These are phyloP conservation scores for Retiboletus flavoniger DNA, from an alignment of 1,284 basidiomycete genomes.

Conservation along the genomic window DNA sequence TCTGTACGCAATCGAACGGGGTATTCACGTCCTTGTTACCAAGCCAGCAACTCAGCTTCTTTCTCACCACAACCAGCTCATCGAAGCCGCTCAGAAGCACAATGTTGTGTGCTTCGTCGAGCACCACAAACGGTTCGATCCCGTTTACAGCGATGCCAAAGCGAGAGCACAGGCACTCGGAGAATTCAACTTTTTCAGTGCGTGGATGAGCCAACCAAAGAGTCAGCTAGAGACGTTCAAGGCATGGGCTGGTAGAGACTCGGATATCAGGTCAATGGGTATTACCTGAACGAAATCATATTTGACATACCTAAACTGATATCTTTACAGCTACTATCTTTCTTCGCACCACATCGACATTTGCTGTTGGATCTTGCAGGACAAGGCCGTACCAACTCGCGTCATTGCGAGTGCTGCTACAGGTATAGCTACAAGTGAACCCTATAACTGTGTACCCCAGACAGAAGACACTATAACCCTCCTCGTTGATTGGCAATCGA, in stretches of 20 bases:
- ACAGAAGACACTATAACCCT: conserved; percentile 96
- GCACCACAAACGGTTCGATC: conserved; percentile 88
- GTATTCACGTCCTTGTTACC: conserved; percentile 86
- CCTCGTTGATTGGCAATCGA: conserved; percentile 88
- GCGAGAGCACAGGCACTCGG: conserved; percentile 75
- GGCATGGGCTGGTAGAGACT: conserved; percentile 92
- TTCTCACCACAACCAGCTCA: conserved; percentile 76
- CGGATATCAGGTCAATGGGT: conserved; percentile 71
- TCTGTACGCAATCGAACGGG: conserved; percentile 79
- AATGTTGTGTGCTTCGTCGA: conserved; percentile 90
- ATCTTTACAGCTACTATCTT: conserved; percentile 74
- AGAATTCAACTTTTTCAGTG: conserved; percentile 89
- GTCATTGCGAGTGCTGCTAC: conserved; percentile 87
- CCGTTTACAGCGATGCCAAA: conserved; percentile 88
- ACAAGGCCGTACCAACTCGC: conserved; percentile 72
- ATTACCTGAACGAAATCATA: not conserved
- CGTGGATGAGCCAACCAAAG: conserved; percentile 96
- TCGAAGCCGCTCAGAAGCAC: conserved; percentile 72
- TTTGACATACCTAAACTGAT: not conserved
- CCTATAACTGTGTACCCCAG: conserved; percentile 78
- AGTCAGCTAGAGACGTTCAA: conserved; percentile 91
- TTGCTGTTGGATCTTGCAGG: conserved; percentile 89
- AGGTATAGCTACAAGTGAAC: conserved; percentile 84
- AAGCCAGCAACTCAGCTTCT: conserved; percentile 90
- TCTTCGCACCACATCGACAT: conserved; percentile 93